Percentiles rank a stretch among this genome's conserved stretches.
phyloP scores from a whole-genome alignment of 2,329 filamentous ascomycete genomes.

The Knoxdaviesia proteae region DNA sequence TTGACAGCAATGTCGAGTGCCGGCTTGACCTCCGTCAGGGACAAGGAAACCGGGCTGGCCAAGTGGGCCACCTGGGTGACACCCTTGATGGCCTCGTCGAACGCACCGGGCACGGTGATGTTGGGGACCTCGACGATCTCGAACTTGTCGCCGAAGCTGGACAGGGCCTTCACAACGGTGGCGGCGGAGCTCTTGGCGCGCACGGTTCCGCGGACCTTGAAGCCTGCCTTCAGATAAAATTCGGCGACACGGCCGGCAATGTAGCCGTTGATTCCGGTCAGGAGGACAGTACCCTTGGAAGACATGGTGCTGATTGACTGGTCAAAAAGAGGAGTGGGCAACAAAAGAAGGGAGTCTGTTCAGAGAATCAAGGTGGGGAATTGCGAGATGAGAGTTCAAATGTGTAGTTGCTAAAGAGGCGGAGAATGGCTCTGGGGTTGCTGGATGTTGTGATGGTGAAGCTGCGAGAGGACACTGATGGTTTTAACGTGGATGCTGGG shows the following conservation, averaged over 20 bases:
- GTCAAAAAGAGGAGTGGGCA: too few relatives aligned
- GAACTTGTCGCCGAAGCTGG: conserved; percentile 5
- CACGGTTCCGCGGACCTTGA: conserved; percentile 11
- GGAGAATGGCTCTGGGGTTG: too few relatives aligned
- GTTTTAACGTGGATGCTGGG: too few relatives aligned
- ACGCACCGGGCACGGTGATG: conserved; percentile 14
- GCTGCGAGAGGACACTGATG: too few relatives aligned
- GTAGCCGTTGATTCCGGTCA: conserved; percentile 4
- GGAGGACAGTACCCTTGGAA: conserved; percentile 1
- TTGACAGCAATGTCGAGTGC: conserved; percentile 12
- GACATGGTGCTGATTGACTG: too few relatives aligned
- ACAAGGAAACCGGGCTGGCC: conserved; percentile 9
- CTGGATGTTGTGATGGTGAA: too few relatives aligned
- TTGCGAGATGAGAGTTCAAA: too few relatives aligned
- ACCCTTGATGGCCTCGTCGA: conserved; percentile 17
- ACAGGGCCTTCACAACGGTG: conserved; percentile 3
- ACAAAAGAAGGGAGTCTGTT: too few relatives aligned
- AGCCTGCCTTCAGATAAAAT: conserved; percentile 8
- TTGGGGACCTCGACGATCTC: conserved; percentile 15
- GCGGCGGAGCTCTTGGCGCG: conserved; percentile 7
- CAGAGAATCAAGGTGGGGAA: too few relatives aligned
- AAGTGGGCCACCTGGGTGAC: conserved; percentile 16
- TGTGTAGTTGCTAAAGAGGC: too few relatives aligned
- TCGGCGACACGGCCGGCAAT: conserved; percentile 2
- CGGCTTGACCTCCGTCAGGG: conserved; percentile 4